A percentile compares a stretch with the other conserved stretches of the same genome.
phyloP scores from a whole-genome alignment of 208 protist species.

The Leishmania arabica region DNA sequence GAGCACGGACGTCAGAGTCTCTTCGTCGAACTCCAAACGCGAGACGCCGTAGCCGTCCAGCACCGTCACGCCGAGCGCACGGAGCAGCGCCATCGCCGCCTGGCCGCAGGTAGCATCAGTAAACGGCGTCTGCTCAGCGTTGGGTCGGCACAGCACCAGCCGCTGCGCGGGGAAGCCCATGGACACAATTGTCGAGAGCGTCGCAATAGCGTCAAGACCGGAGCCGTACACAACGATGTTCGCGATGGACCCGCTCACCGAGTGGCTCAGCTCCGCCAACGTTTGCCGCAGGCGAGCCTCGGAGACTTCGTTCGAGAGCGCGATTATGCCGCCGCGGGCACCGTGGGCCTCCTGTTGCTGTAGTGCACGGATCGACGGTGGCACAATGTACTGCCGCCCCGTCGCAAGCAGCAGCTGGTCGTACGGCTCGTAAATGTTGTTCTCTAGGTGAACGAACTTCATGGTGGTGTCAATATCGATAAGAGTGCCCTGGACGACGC shows the following conservation, averaged over 20 bases:
- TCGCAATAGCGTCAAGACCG: slow-evolving; percentile 74
- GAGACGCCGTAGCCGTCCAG: slow-evolving; percentile 76
- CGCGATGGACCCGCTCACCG: slow-evolving; percentile 57
- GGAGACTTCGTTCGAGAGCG: slow-evolving; percentile 59
- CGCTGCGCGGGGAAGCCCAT: slow-evolving; percentile 79
- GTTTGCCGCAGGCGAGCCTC: slow-evolving; percentile 63
- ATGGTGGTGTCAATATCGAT: slow-evolving; percentile 87
- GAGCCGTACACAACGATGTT: slow-evolving; percentile 91
- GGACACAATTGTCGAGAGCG: slow-evolving; percentile 63
- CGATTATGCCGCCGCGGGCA: slow-evolving; percentile 52
- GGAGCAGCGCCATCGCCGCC: slow-evolving; percentile 60
- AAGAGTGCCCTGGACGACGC: slow-evolving; percentile 77
- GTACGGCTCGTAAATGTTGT: slow-evolving; percentile 88
- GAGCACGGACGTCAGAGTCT: slow-evolving; percentile 68
- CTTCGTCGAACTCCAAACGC: slow-evolving; percentile 88
- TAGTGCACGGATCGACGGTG: slow-evolving; percentile 56
- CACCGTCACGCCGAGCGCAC: slow-evolving; percentile 79
- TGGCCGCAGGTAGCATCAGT: slow-evolving; percentile 54
- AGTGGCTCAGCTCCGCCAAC: slow-evolving; percentile 60
- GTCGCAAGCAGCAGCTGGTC: slow-evolving; percentile 89
- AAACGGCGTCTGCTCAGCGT: slow-evolving; percentile 32
- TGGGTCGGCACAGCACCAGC: slow-evolving; percentile 73
- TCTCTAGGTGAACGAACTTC: slow-evolving; percentile 83
- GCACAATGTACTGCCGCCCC: slow-evolving; percentile 87
- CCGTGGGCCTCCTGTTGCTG: slow-evolving; percentile 59